Evolutionary conservation across 306 rosid genomes (phyloP), one percentile per base, ranked within the genome.

Genomic region (Alnus glutinosa): DNA sequence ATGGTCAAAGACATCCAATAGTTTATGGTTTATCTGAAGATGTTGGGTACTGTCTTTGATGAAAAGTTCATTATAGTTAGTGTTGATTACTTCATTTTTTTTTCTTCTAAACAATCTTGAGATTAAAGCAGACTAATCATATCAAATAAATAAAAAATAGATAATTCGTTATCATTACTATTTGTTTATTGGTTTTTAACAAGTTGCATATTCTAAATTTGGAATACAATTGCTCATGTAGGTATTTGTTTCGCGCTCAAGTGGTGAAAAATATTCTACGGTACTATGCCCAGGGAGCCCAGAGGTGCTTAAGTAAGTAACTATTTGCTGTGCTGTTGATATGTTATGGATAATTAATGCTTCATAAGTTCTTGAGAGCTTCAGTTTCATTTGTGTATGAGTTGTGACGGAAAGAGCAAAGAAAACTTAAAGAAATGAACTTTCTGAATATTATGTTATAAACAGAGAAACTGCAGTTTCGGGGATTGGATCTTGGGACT

Each of bases 401-500:
- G 77, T 49, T 73, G 79, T 78, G 55, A 80, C n/a, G 51, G 32
- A 52, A 68, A 78, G 62, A 74, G 39, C 74, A 11, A 70, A 16
- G 46, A 55, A 52, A 6, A 28, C 9, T 14, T 2, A 55, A 55
- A n/a, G 7, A 5, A 39, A 5, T 18, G 23, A 48, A 77, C 61
- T 73, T 47, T 77, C 69, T 77, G 61, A 69, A 77, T 80, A 70
- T 28, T 61, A 48, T 84, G 66, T 82, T 64, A 51, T 78, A 68
- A 44, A 69, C 90, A 94, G 98, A 84, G 94, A 87, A 78, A 84
- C 82, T 76, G 86, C 87, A 71, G 81, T 28, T 8, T 86, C 97
- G 5, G 97, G 97, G 80, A 87, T 92, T 79, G 93, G 88, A 84
- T 86, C 94, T 70, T 94, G 98, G 98, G 97, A 92, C 90, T 94